Conservation (phyloP, 2,329 filamentous ascomycete genomes). For the Fusarium solani-melongenae region DNA sequence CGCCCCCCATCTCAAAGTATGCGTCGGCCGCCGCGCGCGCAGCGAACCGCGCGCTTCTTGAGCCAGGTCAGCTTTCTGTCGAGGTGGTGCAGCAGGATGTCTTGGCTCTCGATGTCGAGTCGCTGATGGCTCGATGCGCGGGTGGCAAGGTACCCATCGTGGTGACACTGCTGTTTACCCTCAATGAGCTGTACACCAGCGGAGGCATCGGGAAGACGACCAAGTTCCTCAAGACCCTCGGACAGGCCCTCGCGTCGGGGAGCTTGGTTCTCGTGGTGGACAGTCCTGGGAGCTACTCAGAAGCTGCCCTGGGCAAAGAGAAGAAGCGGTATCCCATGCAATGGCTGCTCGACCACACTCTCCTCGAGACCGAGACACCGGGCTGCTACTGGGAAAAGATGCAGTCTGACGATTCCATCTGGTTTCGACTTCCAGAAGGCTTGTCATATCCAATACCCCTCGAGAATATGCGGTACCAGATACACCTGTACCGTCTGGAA, state of each 20-base stretch:
- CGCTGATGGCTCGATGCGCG: conserved; percentile 49
- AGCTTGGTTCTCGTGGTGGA: conserved; percentile 87
- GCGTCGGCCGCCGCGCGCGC: conserved; percentile 60
- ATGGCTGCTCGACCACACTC: conserved; percentile 87
- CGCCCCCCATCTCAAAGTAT: conserved; percentile 63
- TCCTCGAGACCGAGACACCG: conserved; percentile 62
- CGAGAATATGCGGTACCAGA: conserved; percentile 95
- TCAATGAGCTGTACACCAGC: conserved; percentile 92
- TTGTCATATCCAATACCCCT: conserved; percentile 85
- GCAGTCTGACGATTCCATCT: conserved; percentile 79
- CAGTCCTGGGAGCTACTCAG: conserved; percentile 93
- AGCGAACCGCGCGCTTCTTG: conserved; percentile 58
- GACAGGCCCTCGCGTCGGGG: conserved; percentile 64
- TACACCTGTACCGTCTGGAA: conserved; percentile 77
- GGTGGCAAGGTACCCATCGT: conserved; percentile 58
- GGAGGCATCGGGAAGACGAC: conserved; percentile 81
- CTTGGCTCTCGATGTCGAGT: conserved; percentile 52
- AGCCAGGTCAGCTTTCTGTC: conserved; percentile 50
- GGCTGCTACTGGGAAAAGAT: conserved; percentile 76
- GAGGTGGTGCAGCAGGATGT: conserved; percentile 62
- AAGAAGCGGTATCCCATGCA: conserved; percentile 87
- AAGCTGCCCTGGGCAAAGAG: conserved; percentile 74
- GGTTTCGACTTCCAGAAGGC: conserved; percentile 79
- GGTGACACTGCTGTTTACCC: conserved; percentile 89
- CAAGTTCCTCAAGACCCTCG: conserved; percentile 76